Evolutionary conservation across 2,329 filamentous ascomycete species (phyloP).

Genomic region (Raffaelea deltoideospora): DNA sequence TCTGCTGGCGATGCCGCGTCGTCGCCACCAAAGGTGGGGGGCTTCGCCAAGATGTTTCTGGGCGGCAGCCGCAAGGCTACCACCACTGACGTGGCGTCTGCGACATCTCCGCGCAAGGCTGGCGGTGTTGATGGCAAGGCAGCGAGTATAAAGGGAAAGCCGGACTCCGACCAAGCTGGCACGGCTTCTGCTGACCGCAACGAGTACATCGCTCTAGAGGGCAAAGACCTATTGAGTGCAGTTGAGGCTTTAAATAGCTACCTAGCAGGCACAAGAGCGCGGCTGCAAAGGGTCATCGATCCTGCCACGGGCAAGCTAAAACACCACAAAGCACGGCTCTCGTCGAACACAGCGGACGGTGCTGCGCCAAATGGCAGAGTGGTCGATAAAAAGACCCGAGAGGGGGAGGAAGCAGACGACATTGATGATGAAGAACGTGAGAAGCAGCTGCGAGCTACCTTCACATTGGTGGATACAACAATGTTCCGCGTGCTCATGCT

Average conservation of each 20-base stretch:
- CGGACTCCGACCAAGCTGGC: neutral
- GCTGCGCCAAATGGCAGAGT: no score
- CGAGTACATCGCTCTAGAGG: slow-evolving; percentile 36
- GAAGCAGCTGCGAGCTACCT: slow-evolving; percentile 57
- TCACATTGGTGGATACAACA: slow-evolving; percentile 80
- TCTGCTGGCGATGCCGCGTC: slow-evolving; percentile 15
- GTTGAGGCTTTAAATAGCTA: slow-evolving; percentile 76
- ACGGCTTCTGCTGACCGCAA: neutral
- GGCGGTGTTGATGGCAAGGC: neutral
- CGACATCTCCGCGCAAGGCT: slow-evolving; percentile 39
- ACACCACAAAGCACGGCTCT: slow-evolving; percentile 27
- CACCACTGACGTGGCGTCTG: slow-evolving; percentile 41
- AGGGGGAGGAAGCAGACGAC: slow-evolving; percentile 9
- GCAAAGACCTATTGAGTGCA: slow-evolving; percentile 70
- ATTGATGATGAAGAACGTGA: slow-evolving; percentile 49
- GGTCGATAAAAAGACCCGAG: neutral
- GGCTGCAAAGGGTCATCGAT: slow-evolving; percentile 46
- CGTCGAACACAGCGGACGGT: no score
- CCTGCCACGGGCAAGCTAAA: slow-evolving; percentile 48
- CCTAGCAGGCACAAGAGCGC: slow-evolving; percentile 66
- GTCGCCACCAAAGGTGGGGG: slow-evolving; percentile 21
- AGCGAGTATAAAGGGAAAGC: neutral
- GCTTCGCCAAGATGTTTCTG: slow-evolving; percentile 40
- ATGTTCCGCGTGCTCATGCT: slow-evolving; percentile 95
- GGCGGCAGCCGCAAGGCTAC: slow-evolving; percentile 24